Conservation (phyloP, 352 stramenopile species). For the Elongisporangium prolatum region DNA sequence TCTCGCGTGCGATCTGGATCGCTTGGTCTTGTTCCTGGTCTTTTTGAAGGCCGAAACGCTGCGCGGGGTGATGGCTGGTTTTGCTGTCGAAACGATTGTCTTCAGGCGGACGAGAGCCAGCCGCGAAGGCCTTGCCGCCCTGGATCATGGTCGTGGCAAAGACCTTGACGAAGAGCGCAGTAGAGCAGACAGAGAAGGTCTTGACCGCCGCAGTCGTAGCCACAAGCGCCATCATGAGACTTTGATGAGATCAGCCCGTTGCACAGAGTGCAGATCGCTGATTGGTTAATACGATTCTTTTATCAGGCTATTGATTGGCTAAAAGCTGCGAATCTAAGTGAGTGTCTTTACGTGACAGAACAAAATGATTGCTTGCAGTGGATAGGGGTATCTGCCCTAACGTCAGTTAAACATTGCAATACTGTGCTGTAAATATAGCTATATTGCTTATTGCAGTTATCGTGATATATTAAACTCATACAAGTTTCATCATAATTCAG, state of each 20-base stretch:
- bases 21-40: conserved; percentile 6
- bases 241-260: neutral
- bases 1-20: conserved; percentile 12
- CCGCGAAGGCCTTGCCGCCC: conserved; percentile 27
- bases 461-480: neutral
- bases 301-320: no score
- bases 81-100: conserved; percentile 12
- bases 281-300: no score
- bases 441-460: no score
- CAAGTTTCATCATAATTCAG: neutral
- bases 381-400: no score
- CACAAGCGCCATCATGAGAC: conserved; percentile 9
- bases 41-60: conserved; percentile 7
- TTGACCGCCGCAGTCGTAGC: conserved; percentile 23
- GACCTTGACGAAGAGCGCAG: conserved; percentile 29
- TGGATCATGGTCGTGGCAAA: conserved; percentile 25
- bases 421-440: no score
- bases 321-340: no score
- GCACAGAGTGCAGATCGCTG: neutral
- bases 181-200: conserved; percentile 25
- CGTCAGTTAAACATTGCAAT: no score
- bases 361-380: no score
- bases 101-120: conserved; percentile 23
- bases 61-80: conserved; percentile 5
- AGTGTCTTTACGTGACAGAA: no score